Evolutionary conservation across 1,284 basidiomycete genomes (phyloP).

Genomic region (Hymenochaete sp.): DNA sequence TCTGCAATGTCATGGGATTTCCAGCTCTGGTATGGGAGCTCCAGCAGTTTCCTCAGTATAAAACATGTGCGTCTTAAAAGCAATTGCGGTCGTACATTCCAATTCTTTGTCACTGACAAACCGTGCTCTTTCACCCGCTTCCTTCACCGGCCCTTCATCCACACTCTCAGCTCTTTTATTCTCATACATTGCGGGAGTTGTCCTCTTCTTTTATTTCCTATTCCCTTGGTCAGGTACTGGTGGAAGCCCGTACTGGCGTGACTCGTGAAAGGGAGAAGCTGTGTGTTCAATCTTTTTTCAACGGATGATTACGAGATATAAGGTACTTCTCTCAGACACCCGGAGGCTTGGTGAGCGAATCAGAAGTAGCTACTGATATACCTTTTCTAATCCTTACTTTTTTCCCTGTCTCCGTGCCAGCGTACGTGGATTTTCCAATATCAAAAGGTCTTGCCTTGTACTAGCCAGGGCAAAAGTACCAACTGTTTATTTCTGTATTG

Average conservation of each 20-base stretch:
- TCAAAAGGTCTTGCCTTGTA: too few species aligned
- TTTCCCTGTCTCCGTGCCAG: too few species aligned
- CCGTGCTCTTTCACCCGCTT: too few species aligned
- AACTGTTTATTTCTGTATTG: too few species aligned
- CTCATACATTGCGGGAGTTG: conserved; percentile 42
- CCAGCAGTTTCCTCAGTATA: conserved; percentile 28
- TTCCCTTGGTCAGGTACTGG: conserved; percentile 21
- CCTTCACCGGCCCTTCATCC: background rate
- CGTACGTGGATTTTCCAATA: too few species aligned
- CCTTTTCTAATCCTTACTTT: too few species aligned
- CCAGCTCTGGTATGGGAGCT: conserved; percentile 43
- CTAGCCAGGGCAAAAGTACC: too few species aligned
- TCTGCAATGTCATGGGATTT: conserved; percentile 94
- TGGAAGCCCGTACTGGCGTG: conserved; percentile 11
- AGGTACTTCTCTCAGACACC: too few species aligned
- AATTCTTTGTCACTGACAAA: conserved; percentile 13
- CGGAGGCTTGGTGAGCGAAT: too few species aligned
- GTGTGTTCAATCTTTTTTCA: too few species aligned
- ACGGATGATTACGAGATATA: too few species aligned
- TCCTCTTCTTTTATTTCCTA: conserved; percentile 33
- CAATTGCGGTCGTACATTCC: background rate
- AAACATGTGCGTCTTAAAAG: conserved; percentile 30
- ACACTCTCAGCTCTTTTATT: conserved; percentile 33
- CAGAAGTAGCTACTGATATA: too few species aligned
- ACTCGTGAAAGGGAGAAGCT: background rate